Percentiles rank a stretch among this genome's conserved stretches.
phyloP scores from a whole-genome alignment of 345 rosid genomes.

The Eutrema heterophyllum region DNA sequence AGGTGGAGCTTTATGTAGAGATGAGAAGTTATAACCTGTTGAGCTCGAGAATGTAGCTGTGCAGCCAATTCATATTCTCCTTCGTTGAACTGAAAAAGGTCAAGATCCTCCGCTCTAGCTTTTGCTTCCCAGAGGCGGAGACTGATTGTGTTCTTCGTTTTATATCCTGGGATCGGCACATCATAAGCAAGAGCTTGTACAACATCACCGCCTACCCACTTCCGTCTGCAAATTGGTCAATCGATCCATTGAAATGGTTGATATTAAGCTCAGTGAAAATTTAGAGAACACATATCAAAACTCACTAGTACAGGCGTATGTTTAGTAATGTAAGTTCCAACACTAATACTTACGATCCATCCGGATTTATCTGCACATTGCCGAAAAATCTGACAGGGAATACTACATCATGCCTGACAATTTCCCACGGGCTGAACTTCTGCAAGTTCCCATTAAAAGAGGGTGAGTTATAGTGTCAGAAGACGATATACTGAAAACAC shows the following conservation, averaged over 20 bases:
- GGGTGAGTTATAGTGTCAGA: slow-evolving; percentile 5
- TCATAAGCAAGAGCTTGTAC: slow-evolving; percentile 92
- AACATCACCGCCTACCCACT: slow-evolving; percentile 87
- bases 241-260: slow-evolving; percentile 7
- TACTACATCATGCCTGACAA: slow-evolving; percentile 86
- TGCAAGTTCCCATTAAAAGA: slow-evolving; percentile 42
- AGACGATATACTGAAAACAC: slow-evolving; percentile 13
- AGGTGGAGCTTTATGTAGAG: slow-evolving; percentile 1
- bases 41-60: slow-evolving; percentile 76
- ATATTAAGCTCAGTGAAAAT: background rate
- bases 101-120: slow-evolving; percentile 67
- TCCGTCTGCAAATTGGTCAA: slow-evolving; percentile 49
- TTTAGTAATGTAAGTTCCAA: slow-evolving; percentile 10
- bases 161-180: slow-evolving; percentile 92
- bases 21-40: slow-evolving; percentile 44
- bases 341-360: slow-evolving; percentile 71
- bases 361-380: slow-evolving; percentile 56
- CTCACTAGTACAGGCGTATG: background rate
- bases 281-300: background rate
- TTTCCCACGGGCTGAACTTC: slow-evolving; percentile 99
- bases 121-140: slow-evolving; percentile 99
- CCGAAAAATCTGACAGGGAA: slow-evolving; percentile 93
- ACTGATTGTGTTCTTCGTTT: slow-evolving; percentile 89
- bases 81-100: slow-evolving; percentile 86
- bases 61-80: slow-evolving; percentile 94